Percentiles rank a stretch among this genome's conserved stretches.
These are phyloP conservation scores for Cornus kousa DNA, from an alignment of 148 eudicot genomes.

Conservation along the genomic window DNA sequence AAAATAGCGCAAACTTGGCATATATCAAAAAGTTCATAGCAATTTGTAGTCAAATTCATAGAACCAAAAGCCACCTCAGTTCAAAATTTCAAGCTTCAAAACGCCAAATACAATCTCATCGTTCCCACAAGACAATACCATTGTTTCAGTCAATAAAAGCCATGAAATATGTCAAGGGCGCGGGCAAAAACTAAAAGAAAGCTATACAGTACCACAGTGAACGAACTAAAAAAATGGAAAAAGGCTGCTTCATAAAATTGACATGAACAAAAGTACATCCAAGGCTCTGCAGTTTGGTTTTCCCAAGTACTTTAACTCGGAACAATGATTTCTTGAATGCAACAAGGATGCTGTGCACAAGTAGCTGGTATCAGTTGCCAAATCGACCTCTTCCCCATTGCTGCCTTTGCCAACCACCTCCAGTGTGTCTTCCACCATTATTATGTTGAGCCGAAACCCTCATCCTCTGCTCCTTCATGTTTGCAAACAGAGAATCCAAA, in stretches of 20 bases:
- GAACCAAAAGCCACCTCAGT: no score
- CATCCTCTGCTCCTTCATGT: slow-evolving; percentile 93
- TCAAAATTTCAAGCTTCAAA: no score
- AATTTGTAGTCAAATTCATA: no score
- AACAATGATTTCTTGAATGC: background rate
- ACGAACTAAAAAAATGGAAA: background rate
- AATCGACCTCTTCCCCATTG: slow-evolving; percentile 67
- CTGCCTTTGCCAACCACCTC: slow-evolving; percentile 47
- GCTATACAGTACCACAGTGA: background rate
- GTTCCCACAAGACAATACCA: no score
- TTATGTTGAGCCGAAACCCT: slow-evolving; percentile 42
- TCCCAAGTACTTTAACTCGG: background rate
- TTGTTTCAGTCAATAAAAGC: no score
- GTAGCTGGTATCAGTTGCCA: slow-evolving; percentile 26
- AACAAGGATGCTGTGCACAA: background rate
- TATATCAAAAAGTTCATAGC: no score
- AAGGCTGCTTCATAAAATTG: background rate
- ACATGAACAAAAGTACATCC: background rate
- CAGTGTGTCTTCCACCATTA: slow-evolving; percentile 35
- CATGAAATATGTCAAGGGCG: no score
- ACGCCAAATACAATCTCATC: no score
- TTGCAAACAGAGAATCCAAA: slow-evolving; percentile 81
- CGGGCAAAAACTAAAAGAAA: background rate
- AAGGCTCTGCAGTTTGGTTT: background rate
- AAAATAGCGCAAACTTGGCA: no score